Evolutionary conservation across 257 asterid genomes (phyloP).

Genomic region (Petunia secreta): DNA sequence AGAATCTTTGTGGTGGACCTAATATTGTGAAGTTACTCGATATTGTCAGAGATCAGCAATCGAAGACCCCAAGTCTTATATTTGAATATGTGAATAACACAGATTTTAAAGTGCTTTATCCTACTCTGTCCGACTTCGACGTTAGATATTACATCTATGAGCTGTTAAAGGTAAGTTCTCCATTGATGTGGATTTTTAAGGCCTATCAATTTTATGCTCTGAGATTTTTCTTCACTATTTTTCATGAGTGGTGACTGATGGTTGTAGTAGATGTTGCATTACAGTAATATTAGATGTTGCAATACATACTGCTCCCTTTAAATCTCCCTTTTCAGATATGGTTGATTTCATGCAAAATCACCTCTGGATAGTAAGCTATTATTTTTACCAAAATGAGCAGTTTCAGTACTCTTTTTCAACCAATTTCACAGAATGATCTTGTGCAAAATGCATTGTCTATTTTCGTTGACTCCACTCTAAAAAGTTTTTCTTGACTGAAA

Average conservation of each 20-base stretch:
- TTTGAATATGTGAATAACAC: constrained; percentile 33
- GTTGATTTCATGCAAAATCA: not conserved
- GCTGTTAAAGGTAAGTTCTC: constrained; percentile 29
- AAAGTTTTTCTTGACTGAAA: not conserved
- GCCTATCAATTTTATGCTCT: constrained; percentile 7
- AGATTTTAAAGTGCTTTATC: constrained; percentile 32
- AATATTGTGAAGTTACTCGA: constrained; percentile 31
- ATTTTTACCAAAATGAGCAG: not conserved
- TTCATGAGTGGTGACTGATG: not conserved
- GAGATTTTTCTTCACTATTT: not conserved
- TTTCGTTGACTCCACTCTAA: not conserved
- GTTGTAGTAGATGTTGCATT: not conserved
- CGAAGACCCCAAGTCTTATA: constrained; percentile 31
- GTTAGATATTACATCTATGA: constrained; percentile 31
- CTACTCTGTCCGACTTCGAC: constrained; percentile 28
- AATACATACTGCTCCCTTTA: not conserved
- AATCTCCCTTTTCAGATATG: not conserved
- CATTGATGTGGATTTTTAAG: not conserved
- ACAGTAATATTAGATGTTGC: constrained; percentile 4
- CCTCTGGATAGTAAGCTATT: not conserved
- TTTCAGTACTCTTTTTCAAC: constrained; percentile 8
- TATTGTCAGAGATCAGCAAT: constrained; percentile 31
- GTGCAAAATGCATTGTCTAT: not conserved
- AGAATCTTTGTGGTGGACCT: constrained; percentile 33
- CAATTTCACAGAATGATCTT: constrained; percentile 12